Evolutionary conservation across 2,329 filamentous ascomycete species (phyloP), one percentile per base, ranked within the genome.

Genomic region (Hymenoscyphus fructigenus): DNA sequence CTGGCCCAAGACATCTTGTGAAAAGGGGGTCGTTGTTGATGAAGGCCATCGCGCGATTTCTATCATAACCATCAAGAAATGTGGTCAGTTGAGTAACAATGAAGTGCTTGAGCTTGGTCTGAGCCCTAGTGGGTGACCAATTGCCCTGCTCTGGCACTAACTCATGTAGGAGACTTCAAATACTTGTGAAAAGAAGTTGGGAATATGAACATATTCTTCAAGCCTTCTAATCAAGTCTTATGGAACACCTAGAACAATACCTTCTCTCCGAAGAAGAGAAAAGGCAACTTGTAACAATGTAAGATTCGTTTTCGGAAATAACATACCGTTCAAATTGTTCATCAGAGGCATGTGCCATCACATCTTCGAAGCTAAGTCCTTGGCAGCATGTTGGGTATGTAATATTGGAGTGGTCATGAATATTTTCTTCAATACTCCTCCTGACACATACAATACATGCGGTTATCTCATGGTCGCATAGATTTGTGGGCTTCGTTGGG

Each of bases 301-400:
- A 44, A 17, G 15, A n/a, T 44, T 44, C 17, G 17, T n/a, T 23
- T 26, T 12, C 26, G 44, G 44, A 23, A 23, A 20, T 12, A 7
- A 47, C 70, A 50, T 73, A 85, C 77, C 76, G 77, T 10, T 75
- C 72, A 63, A 83, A 83, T 0, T 79, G 79, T 5, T 79, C 75
- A 0, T 72, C 59, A 17, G 81, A 77, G 1, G 84, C 82, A 61
- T 79, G 80, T 0, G 75, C 74, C 65, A 79, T 76, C 2, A 87
- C 77, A 20, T 83, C 80, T 17, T 75, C 72, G 66, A 82, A 80
- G 9, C 75, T 69, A 1, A 88, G 74, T 0, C 70, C 67, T 29
- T 74, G 75, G 2, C 76, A 69, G 67, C 85, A 88, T 59, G 84
- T 80, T 0, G 84, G 83, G 60, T 85, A 88, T 56, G 75, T 75